Evolutionary conservation across 176 grass and related monocot species (phyloP).

Genomic region (Pontederia crassipes): DNA sequence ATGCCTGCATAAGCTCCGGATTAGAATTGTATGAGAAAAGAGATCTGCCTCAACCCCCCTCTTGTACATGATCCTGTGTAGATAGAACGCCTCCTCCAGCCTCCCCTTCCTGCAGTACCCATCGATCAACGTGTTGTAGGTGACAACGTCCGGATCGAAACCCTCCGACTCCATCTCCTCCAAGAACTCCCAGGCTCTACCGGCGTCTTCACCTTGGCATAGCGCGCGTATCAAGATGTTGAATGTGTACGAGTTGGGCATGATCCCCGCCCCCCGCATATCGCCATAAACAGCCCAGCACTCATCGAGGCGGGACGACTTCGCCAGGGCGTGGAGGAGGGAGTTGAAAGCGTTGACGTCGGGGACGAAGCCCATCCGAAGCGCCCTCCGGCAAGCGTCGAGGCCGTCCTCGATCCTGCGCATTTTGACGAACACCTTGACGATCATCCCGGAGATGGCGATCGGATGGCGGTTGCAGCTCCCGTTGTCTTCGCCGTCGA

Average conservation of each 20-base stretch:
- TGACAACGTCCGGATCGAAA: slow-evolving; percentile 78
- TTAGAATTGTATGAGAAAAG: slow-evolving; percentile 65
- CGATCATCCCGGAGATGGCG: slow-evolving; percentile 44
- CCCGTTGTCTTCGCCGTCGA: slow-evolving; percentile 12
- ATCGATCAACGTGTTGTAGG: slow-evolving; percentile 71
- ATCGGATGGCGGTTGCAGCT: slow-evolving; percentile 25
- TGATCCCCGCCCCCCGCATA: slow-evolving; percentile 37
- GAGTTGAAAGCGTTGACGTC: slow-evolving; percentile 52
- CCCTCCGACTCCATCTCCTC: slow-evolving; percentile 71
- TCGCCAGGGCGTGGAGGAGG: slow-evolving; percentile 45
- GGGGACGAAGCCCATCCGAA: slow-evolving; percentile 32
- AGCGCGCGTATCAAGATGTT: slow-evolving; percentile 71
- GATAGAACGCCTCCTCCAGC: slow-evolving; percentile 47
- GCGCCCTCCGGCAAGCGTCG: slow-evolving; percentile 30
- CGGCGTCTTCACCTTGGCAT: slow-evolving; percentile 46
- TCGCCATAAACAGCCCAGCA: slow-evolving; percentile 46
- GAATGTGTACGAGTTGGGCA: slow-evolving; percentile 55
- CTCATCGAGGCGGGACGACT: slow-evolving; percentile 23
- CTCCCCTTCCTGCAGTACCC: slow-evolving; percentile 54
- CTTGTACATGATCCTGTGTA: slow-evolving; percentile 60
- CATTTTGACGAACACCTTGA: slow-evolving; percentile 48
- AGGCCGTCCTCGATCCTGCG: slow-evolving; percentile 38
- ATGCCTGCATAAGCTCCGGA: slow-evolving; percentile 43
- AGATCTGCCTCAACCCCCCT: slow-evolving; percentile 54
- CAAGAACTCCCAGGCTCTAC: slow-evolving; percentile 51